These are phyloP conservation scores for Ceratocystiopsis minuta DNA, from an alignment of 2,329 filamentous ascomycete genomes.

Conservation along the genomic window DNA sequence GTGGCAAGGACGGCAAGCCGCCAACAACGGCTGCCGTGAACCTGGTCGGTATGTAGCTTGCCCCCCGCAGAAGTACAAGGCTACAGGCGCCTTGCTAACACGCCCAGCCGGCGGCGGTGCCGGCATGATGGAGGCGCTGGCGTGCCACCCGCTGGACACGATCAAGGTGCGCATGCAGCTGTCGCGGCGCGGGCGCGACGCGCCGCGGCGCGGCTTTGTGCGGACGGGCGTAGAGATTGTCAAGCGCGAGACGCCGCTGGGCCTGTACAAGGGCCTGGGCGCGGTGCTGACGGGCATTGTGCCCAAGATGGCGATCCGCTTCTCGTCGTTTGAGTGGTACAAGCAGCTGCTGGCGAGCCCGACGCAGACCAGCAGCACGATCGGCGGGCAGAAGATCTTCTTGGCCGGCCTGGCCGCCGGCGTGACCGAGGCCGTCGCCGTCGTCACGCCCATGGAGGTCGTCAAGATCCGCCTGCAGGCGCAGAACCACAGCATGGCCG, in stretches of 20 bases:
- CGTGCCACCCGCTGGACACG: slow-evolving; percentile 87
- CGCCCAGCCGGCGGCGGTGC: slow-evolving; percentile 74
- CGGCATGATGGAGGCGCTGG: slow-evolving; percentile 98
- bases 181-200: slow-evolving; percentile 68
- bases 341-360: slow-evolving; percentile 60
- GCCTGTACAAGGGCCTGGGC: slow-evolving; percentile 94
- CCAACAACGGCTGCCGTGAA: slow-evolving; percentile 72
- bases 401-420: slow-evolving; percentile 69
- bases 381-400: slow-evolving; percentile 53
- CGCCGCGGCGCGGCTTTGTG: slow-evolving; percentile 75
- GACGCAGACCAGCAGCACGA: slow-evolving; percentile 22
- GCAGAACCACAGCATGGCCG: slow-evolving; percentile 94
- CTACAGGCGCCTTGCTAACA: no score
- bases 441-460: slow-evolving; percentile 98
- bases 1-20: slow-evolving; percentile 33
- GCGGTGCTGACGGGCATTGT: slow-evolving; percentile 92
- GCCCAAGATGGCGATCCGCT: slow-evolving; percentile 98
- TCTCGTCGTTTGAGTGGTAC: slow-evolving; percentile 92
- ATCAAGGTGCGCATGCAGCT: slow-evolving; percentile 99
- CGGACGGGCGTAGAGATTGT: slow-evolving; percentile 75
- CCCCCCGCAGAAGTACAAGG: no score
- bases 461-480: slow-evolving; percentile 97
- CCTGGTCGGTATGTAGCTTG: slow-evolving; percentile 61
- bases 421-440: slow-evolving; percentile 87
- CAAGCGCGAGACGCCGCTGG: slow-evolving; percentile 74